These are phyloP conservation scores for Serendipita vermifera DNA, from an alignment of 768 basidiomycete species.

Conservation along the genomic window DNA sequence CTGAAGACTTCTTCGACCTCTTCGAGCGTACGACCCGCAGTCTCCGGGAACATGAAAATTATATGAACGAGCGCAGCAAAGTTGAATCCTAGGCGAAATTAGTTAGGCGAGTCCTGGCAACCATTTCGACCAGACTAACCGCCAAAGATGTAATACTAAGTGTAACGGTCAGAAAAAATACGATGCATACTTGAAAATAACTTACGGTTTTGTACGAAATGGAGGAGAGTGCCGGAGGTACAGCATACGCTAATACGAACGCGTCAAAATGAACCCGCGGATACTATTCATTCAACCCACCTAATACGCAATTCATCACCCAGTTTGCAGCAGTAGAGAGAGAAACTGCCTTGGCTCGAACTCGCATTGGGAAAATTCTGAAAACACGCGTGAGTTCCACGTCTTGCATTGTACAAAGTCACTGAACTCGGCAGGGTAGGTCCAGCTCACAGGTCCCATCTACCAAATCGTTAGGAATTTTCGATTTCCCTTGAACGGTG, in stretches of 20 bases:
- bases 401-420: conserved; percentile 24
- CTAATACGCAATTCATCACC: conserved; percentile 9
- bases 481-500: not conserved
- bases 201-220: conserved; percentile 37
- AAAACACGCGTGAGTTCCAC: not conserved
- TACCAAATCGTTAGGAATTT: conserved; percentile 22
- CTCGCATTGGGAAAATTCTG: conserved; percentile 23
- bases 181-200: conserved; percentile 23
- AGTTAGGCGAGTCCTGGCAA: not conserved
- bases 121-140: not conserved
- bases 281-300: conserved; percentile 12
- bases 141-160: conserved; percentile 12
- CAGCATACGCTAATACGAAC: conserved; percentile 64
- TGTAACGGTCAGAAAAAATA: not conserved
- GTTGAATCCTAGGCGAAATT: conserved; percentile 39
- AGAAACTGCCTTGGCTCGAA: conserved; percentile 49
- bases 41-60: conserved; percentile 72
- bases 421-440: conserved; percentile 59
- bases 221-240: conserved; percentile 50
- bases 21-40: conserved; percentile 57
- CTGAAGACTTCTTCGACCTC: conserved; percentile 69
- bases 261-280: not conserved
- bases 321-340: conserved; percentile 27
- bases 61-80: conserved; percentile 57
- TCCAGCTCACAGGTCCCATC: conserved; percentile 56